phyloP scores from a whole-genome alignment of 2,329 filamentous ascomycete genomes.

The Aspergillus sp. region DNA sequence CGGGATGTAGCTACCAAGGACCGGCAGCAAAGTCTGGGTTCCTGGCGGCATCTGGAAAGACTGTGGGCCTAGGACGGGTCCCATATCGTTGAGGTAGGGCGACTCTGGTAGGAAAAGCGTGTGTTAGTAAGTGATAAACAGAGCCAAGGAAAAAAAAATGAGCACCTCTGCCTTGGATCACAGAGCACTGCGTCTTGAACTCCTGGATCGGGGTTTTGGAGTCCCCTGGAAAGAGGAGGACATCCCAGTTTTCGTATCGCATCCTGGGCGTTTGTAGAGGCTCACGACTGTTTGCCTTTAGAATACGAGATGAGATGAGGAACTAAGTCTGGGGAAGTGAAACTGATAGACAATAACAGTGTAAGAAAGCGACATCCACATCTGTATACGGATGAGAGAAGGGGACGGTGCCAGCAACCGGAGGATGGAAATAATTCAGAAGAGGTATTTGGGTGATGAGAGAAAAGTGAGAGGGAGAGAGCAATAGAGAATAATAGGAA shows the following conservation, averaged over 20 bases:
- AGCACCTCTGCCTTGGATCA: conserved; percentile 47
- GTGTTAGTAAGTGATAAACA: neutral
- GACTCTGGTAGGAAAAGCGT: conserved; percentile 35
- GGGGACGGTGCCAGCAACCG: neutral
- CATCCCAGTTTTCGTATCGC: conserved; percentile 82
- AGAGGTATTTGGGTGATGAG: neutral
- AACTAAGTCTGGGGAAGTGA: conserved; percentile 6
- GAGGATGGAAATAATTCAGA: neutral
- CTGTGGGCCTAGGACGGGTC: conserved; percentile 25
- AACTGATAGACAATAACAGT: conserved; percentile 13
- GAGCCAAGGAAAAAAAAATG: conserved; percentile 12
- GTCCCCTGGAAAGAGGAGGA: conserved; percentile 67
- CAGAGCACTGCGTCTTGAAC: conserved; percentile 72
- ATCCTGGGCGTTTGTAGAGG: conserved; percentile 43
- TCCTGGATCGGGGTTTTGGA: conserved; percentile 69
- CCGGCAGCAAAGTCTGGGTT: conserved; percentile 46
- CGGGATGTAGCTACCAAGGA: conserved; percentile 65
- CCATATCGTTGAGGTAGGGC: conserved; percentile 43
- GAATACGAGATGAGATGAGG: conserved; percentile 24
- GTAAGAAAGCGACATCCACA: conserved; percentile 9
- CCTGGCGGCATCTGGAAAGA: conserved; percentile 19
- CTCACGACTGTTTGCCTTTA: conserved; percentile 18
- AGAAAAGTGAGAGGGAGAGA: conserved; percentile 3
- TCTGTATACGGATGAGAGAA: neutral
- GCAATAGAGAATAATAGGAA: neutral